Evolutionary conservation across 805 yeast genomes (phyloP), one percentile per base, ranked within the genome.

Genomic region (Metschnikowia orientalis): DNA sequence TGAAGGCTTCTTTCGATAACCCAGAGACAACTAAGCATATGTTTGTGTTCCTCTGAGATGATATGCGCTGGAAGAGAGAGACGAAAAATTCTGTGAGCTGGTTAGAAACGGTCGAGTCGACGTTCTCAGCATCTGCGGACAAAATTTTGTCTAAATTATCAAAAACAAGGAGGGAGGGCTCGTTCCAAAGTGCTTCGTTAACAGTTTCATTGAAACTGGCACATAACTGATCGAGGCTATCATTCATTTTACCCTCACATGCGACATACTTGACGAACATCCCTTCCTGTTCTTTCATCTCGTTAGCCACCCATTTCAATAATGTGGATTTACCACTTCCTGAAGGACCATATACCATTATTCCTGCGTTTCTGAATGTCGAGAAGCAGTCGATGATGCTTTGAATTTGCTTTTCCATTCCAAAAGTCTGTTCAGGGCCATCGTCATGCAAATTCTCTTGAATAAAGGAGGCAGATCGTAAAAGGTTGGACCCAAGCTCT

Each of bases 281-380:
- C 8, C 79, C 73, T 22, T 66, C 54, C 2, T 59, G 51, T 1
- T 53, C 32, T 6, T 50, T 38, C 5, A 83, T 48, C 7, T 47
- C 45, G 1, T 58, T 37, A 0, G 67, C 47, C 1, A 82, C 51
- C 16, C 68, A 60, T 3, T 65, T 55, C 10, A 78, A 49, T 2
- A 81, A 40, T 2, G 76, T 57, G 0, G 92, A 63, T 53, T 90
- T 90, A 0, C 97, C 97, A 40, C 86, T 73, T 0, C 96, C 97
- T 1, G 84, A 63, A 14, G 78, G 59, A 0, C 97, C 97, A 44
- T 77, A 71, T 0, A 89, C 48, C 34, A 87, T 58, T 0, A 77
- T 61, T 2, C 90, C 85, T 6, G 69, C 53, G 31, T 66, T 68
- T 5, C 71, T 50, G 18, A 62, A 72, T 24, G 69, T 55, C 5